phyloP scores from a whole-genome alignment of 177 flowering plant genomes.

The Vitis hybrid region DNA sequence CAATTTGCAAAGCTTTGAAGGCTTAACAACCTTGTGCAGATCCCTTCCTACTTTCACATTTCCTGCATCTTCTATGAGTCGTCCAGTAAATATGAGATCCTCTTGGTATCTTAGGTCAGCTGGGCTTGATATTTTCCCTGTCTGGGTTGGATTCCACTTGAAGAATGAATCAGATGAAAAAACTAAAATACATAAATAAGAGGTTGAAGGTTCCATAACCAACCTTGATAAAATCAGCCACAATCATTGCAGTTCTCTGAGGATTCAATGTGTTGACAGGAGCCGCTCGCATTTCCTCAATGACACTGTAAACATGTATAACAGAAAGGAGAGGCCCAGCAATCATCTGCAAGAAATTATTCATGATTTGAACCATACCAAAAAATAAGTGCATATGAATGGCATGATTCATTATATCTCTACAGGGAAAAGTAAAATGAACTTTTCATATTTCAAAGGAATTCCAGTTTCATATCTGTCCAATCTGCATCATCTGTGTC shows the following conservation, averaged over 20 bases:
- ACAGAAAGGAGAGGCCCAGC: slow-evolving; percentile 74
- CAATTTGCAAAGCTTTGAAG: slow-evolving; percentile 55
- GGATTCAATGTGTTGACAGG: slow-evolving; percentile 95
- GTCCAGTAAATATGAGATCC: slow-evolving; percentile 77
- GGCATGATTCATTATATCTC: neutral
- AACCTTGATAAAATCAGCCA: slow-evolving; percentile 84
- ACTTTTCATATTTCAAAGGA: too few relatives aligned
- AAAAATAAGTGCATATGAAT: neutral
- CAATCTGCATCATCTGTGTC: too few relatives aligned
- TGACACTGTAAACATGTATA: slow-evolving; percentile 75
- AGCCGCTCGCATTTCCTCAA: slow-evolving; percentile 88
- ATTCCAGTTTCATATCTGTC: too few relatives aligned
- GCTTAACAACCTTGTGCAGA: slow-evolving; percentile 57
- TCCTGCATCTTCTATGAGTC: slow-evolving; percentile 84
- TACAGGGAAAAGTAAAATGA: neutral
- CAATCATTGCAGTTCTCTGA: slow-evolving; percentile 84
- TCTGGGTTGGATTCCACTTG: slow-evolving; percentile 34
- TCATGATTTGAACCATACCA: slow-evolving; percentile 4
- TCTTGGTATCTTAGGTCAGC: slow-evolving; percentile 85
- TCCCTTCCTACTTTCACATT: slow-evolving; percentile 79
- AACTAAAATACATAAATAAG: neutral
- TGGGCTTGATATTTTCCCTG: slow-evolving; percentile 73
- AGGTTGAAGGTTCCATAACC: neutral
- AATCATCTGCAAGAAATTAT: slow-evolving; percentile 56
- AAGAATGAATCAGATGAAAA: slow-evolving; percentile 6